Conservation (phyloP, 805 yeast genomes). For the Ogataea ramenticola region DNA sequence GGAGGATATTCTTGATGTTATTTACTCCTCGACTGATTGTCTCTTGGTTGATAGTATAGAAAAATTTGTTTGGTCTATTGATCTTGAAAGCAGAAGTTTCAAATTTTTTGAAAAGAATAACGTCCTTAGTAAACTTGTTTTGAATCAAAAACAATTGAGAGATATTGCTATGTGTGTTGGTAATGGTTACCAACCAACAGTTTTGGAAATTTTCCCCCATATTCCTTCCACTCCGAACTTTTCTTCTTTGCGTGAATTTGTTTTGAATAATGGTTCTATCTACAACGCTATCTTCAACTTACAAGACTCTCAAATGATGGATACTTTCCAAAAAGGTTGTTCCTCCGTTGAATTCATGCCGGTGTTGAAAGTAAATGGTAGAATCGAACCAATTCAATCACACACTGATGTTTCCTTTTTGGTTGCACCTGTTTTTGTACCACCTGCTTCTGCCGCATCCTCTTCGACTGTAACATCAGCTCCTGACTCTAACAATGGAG, state of each 20-base stretch:
- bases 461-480: slow-evolving; percentile 6
- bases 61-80: slow-evolving; percentile 66
- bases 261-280: slow-evolving; percentile 35
- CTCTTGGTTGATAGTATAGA: slow-evolving; percentile 56
- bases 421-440: slow-evolving; percentile 5
- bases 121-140: slow-evolving; percentile 52
- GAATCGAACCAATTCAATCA: slow-evolving; percentile 45
- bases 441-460: slow-evolving; percentile 6
- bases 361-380: slow-evolving; percentile 60
- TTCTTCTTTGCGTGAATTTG: slow-evolving; percentile 23
- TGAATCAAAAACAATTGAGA: slow-evolving; percentile 59
- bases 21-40: slow-evolving; percentile 81
- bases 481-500: slow-evolving; percentile 8
- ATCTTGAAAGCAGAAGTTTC: slow-evolving; percentile 56
- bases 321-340: slow-evolving; percentile 58
- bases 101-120: slow-evolving; percentile 53
- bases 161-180: slow-evolving; percentile 79
- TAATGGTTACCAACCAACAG: slow-evolving; percentile 61
- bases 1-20: slow-evolving; percentile 54
- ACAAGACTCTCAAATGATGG: slow-evolving; percentile 34
- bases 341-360: slow-evolving; percentile 69
- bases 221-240: slow-evolving; percentile 17
- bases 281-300: slow-evolving; percentile 41
- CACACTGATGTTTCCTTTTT: slow-evolving; percentile 16
- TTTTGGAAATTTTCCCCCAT: slow-evolving; percentile 48